phyloP scores from a whole-genome alignment of 2,329 filamentous ascomycete species.

The Ceratocystis huliohia region DNA sequence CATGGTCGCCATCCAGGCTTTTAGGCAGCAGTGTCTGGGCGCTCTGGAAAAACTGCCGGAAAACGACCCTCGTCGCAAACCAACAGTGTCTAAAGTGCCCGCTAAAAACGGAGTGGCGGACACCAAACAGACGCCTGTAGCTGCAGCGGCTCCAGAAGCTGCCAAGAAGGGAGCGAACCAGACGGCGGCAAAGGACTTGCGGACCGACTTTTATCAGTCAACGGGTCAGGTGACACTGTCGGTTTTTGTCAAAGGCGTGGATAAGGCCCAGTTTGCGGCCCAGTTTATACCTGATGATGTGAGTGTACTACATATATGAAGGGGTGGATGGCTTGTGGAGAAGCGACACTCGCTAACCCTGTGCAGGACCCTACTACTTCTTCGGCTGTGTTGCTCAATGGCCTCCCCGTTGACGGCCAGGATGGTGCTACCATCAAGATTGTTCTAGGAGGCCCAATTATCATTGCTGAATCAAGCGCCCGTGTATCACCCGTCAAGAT shows the following conservation, averaged over 20 bases:
- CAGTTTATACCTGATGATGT: constrained; percentile 23
- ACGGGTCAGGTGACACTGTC: constrained; percentile 28
- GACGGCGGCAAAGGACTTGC: constrained; percentile 16
- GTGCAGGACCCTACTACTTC: constrained; percentile 1
- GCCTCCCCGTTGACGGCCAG: constrained; percentile 14
- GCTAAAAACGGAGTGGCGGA: not conserved
- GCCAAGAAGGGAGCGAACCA: constrained; percentile 21
- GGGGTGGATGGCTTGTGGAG: not conserved
- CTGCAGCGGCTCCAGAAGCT: not conserved
- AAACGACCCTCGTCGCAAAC: constrained; percentile 36
- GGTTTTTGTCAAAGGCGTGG: constrained; percentile 33
- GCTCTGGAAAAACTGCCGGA: constrained; percentile 34
- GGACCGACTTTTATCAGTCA: constrained; percentile 24
- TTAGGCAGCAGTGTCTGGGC: constrained; percentile 35
- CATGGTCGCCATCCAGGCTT: constrained; percentile 9
- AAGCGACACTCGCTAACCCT: not conserved
- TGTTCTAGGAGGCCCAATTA: constrained; percentile 4
- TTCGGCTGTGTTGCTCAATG: constrained; percentile 7
- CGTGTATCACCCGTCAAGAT: constrained; percentile 65
- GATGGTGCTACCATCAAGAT: constrained; percentile 14
- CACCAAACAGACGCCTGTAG: constrained; percentile 6
- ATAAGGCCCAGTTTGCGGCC: constrained; percentile 31
- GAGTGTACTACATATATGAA: constrained; percentile 15
- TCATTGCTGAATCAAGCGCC: constrained; percentile 40
- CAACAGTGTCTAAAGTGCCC: constrained; percentile 28